phyloP scores from a whole-genome alignment of 2,329 filamentous ascomycete species.

The Boeremia exigua region DNA sequence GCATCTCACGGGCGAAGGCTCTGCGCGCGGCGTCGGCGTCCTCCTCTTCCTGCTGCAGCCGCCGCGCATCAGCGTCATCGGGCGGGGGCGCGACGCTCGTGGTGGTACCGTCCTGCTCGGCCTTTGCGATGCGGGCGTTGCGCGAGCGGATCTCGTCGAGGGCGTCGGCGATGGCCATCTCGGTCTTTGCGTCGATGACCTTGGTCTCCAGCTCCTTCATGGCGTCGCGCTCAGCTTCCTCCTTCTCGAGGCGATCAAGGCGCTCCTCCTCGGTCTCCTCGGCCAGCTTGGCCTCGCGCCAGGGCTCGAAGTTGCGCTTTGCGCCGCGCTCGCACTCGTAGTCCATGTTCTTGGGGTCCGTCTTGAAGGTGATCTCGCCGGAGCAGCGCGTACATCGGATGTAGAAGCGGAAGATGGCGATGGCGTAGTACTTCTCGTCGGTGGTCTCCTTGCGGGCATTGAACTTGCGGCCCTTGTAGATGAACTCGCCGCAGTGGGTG shows the following conservation, averaged over 20 bases:
- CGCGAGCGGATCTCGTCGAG: conserved; percentile 91
- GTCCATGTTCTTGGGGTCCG: conserved; percentile 94
- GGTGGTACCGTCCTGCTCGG: conserved; percentile 66
- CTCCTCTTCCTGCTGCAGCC: conserved; percentile 74
- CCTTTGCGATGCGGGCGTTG: conserved; percentile 85
- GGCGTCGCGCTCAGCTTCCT: conserved; percentile 82
- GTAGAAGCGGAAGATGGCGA: conserved; percentile 89
- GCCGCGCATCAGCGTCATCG: conserved; percentile 64
- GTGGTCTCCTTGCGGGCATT: conserved; percentile 93
- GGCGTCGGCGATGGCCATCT: conserved; percentile 97
- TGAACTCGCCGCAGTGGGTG: conserved; percentile 74
- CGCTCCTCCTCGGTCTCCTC: conserved; percentile 88
- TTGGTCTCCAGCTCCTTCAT: conserved; percentile 97
- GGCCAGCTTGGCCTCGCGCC: conserved; percentile 70
- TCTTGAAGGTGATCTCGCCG: conserved; percentile 89
- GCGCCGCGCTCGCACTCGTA: conserved; percentile 83
- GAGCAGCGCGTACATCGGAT: conserved; percentile 84
- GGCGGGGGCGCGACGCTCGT: conserved; percentile 56
- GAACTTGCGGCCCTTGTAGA: conserved; percentile 94
- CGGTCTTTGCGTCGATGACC: conserved; percentile 87
- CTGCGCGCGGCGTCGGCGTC: conserved; percentile 80
- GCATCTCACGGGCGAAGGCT: conserved; percentile 68
- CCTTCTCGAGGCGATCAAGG: conserved; percentile 80
- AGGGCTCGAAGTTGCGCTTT: conserved; percentile 91
- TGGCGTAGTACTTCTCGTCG: conserved; percentile 86